Percentiles rank a stretch among this genome's conserved stretches.
phyloP scores from a whole-genome alignment of 345 rosid genomes.

The Gossypium bickii region DNA sequence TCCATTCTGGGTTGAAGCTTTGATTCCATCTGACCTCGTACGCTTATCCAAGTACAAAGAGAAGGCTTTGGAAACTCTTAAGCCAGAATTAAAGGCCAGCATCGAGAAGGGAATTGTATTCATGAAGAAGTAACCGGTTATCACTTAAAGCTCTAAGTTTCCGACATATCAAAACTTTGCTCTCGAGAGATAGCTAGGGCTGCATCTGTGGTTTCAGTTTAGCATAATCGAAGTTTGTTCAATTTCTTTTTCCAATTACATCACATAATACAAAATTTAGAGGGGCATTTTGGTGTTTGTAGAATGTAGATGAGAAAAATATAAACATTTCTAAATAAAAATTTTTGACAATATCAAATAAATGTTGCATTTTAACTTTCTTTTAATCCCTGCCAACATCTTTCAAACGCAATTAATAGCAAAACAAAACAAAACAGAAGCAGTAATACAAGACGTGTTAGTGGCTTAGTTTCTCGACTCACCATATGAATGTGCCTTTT shows the following conservation, averaged over 20 bases:
- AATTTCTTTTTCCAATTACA: background rate
- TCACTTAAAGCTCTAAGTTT: conserved; percentile 32
- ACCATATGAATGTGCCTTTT: too few species aligned
- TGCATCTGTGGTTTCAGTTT: conserved; percentile 26
- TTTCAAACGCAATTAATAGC: too few species aligned
- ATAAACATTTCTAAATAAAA: too few species aligned
- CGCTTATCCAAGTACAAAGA: conserved; percentile 46
- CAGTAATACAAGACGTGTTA: too few species aligned
- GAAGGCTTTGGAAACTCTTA: conserved; percentile 73
- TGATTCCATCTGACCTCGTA: conserved; percentile 63
- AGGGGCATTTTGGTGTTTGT: too few species aligned
- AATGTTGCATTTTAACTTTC: too few species aligned
- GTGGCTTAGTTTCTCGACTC: too few species aligned
- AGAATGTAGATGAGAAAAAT: too few species aligned
- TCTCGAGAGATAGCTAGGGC: background rate
- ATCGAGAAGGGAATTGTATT: conserved; percentile 81
- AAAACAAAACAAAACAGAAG: too few species aligned
- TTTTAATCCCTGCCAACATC: too few species aligned
- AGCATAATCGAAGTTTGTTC: conserved; percentile 23
- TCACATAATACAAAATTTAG: too few species aligned
- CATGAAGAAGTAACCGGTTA: conserved; percentile 48
- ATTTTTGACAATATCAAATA: too few species aligned
- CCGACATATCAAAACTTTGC: background rate
- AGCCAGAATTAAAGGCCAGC: conserved; percentile 75
- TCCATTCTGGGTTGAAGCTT: background rate